Evolutionary conservation across 169 alveolate genomes (phyloP).

Genomic region (Theileria parva): DNA sequence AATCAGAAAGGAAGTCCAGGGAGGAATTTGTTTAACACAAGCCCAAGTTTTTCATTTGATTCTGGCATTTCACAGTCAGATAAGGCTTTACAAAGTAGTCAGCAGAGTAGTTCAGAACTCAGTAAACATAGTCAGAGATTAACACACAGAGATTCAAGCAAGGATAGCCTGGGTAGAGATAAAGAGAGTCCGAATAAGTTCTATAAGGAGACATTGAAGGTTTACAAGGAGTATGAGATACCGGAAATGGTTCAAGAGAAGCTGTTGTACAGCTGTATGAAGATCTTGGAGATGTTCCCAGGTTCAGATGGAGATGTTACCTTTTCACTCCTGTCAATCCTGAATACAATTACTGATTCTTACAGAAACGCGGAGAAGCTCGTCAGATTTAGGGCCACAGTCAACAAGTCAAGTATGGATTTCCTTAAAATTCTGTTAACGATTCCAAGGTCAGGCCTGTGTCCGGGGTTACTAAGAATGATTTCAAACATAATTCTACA

Average conservation of each 20-base stretch:
- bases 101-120: slow-evolving; percentile 17
- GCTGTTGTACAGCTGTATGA: slow-evolving; percentile 32
- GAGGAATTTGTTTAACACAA: slow-evolving; percentile 10
- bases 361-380: slow-evolving; percentile 38
- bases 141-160: slow-evolving; percentile 10
- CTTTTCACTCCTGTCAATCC: slow-evolving; percentile 38
- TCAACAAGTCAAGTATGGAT: slow-evolving; percentile 38
- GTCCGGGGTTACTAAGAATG: slow-evolving; percentile 42
- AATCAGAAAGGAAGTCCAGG: not conserved
- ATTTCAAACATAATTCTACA: slow-evolving; percentile 38
- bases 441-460: slow-evolving; percentile 50
- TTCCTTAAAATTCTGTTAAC: slow-evolving; percentile 33
- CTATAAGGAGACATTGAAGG: not conserved
- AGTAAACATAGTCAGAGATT: slow-evolving; percentile 29
- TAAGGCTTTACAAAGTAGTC: not conserved
- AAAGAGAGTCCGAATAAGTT: not conserved
- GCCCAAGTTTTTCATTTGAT: not conserved
- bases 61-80: not conserved
- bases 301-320: slow-evolving; percentile 36
- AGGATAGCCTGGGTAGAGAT: not conserved
- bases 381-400: slow-evolving; percentile 19
- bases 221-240: not conserved
- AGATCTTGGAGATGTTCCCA: slow-evolving; percentile 58
- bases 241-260: slow-evolving; percentile 32
- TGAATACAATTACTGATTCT: slow-evolving; percentile 36